Evolutionary conservation across 2,329 filamentous ascomycete species (phyloP).

Genomic region (Trichophyton equinum): DNA sequence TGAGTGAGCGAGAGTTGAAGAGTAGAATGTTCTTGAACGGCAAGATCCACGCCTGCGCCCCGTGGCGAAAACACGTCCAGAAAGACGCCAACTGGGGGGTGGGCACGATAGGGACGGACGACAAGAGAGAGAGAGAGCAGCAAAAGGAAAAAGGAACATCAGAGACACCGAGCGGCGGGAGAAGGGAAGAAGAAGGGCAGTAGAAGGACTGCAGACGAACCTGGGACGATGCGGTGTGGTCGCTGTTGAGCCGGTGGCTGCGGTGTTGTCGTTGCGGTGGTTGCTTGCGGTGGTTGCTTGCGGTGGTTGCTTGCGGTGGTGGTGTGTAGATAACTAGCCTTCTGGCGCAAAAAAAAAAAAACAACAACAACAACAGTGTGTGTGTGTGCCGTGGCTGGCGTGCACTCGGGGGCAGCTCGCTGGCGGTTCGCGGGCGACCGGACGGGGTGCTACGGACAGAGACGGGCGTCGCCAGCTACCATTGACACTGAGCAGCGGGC

Average conservation of each 20-base stretch:
- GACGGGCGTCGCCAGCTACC: background rate
- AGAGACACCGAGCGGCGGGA: background rate
- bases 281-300: too few species aligned
- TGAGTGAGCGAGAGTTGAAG: background rate
- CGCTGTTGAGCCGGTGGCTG: background rate
- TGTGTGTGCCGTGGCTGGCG: too few species aligned
- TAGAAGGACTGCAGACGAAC: background rate
- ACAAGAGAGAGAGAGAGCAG: too few species aligned
- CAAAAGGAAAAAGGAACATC: background rate
- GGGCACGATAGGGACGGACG: background rate
- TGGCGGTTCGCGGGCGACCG: background rate
- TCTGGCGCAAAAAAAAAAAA: background rate
- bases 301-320: background rate
- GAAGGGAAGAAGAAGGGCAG: background rate
- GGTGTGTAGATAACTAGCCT: background rate
- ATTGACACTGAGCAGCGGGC: background rate
- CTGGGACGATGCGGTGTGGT: background rate
- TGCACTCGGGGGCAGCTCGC: too few species aligned
- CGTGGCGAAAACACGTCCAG: background rate
- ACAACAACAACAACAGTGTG: too few species aligned
- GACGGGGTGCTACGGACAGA: background rate
- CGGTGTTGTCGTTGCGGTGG: background rate
- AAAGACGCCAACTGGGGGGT: background rate
- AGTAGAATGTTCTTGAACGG: background rate
- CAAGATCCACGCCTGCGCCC: background rate